Evolutionary conservation across 257 asterid species (phyloP), one percentile per base, ranked within the genome.

Genomic region (Petunia secreta): DNA sequence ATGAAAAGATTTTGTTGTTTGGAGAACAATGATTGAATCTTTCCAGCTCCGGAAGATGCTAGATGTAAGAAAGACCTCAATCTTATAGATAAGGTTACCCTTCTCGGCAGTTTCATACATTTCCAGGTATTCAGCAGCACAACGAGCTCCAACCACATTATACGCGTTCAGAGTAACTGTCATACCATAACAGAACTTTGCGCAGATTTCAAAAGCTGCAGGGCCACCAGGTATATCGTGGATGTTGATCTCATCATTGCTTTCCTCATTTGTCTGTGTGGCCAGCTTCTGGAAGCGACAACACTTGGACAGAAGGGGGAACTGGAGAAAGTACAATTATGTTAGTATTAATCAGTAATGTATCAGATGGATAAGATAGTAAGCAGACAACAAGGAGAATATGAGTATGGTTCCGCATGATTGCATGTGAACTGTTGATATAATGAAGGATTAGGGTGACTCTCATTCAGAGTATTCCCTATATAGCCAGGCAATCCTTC

Each of bases 41-140:
- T 94, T 94, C 98, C 98, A 94, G 82, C 97, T 91, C n/a, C 94
- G 86, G 84, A 92, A 89, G 82, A 94, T 84, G 87, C 97, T 90
- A 8, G 97, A 94, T 34, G 83, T 88, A 25, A 94, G 91, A 80
- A 94, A 94, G 74, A 94, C 93, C 16, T 92, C 97, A 13, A 92
- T 88, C 83, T 94, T 94, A 93, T 91, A 91, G 10, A 89, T 77
- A 66, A 94, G 97, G 65, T 94, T 94, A 77, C 98, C 98, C 79
- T 91, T 92, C 62, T 94, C 98, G 1, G 87, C 84, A 5, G 90
- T 84, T 83, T 94, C 98, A 55, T 86, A 83, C 98, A 94, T 94
- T 86, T 90, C 97, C 8, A 94, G 90, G 81, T 88, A 92, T 89
- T 91, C 97, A 0, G 98, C 97, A 0, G 98, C 98, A 78, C 97